Base-by-base conservation (phyloP, 2,329 filamentous ascomycete genomes). In the Dothiorella sarmentorum region DNA sequence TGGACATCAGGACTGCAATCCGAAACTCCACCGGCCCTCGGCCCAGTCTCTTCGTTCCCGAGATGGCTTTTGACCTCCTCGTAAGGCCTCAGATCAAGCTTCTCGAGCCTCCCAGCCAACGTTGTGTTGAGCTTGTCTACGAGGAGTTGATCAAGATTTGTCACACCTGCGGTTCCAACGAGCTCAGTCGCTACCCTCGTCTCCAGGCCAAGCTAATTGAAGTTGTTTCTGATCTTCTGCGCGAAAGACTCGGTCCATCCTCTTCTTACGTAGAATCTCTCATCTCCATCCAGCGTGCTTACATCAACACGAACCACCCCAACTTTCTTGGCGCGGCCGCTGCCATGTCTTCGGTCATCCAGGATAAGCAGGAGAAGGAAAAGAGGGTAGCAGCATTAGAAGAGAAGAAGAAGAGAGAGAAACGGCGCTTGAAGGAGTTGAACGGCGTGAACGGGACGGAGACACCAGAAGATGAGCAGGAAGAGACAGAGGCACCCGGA, bases 121-220 rank as follows among this genome's bases (percentile, higher is more conserved):
- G 94, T 67, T 99, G 94, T 69, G 94, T 99, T 52, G 94, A 99
- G 75, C 84, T 99, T 56, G 94, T 99, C 2, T 99, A 99, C 73
- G 94, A 99, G 73, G 94, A 99, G 74, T 82, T 99, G 43, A 99
- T 99, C 78, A 99, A 99, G 77, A 97, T 99, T 65, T 97, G 94
- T 76, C 94, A 99, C 73, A 99, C 94, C 1, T 99, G 94, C 75
- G 94, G 94, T 62, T 97, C 91, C 2, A 95, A 89, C 15, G 94
- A 99, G 73, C 84, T 99, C 18, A 89, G 90, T 56, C 84, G 94
- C 63, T 99, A 93, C 73, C 94, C 94, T 11, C 85, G 94, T 62
- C 80, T 99, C 56, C 94, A 99, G 76, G 94, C 87, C 55, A 97
- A 97, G 76, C 86, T 99, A 42, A 99, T 99, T 63, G 94, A 99